Base-by-base conservation (phyloP, 129 eudicot species). In the Arctium lappa region DNA sequence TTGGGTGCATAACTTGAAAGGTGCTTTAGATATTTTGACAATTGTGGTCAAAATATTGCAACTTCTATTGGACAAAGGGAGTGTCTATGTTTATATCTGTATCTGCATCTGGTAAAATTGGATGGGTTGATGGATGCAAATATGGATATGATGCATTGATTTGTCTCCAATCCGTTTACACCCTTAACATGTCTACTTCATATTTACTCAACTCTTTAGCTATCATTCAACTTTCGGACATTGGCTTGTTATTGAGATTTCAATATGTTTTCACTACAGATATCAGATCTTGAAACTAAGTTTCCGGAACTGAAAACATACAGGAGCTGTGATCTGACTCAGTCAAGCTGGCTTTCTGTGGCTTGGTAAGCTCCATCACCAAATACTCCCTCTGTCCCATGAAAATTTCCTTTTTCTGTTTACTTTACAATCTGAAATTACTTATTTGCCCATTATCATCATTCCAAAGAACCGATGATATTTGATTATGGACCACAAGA, bases 311-410 rank as follows among this genome's bases (percentile, higher is more conserved):
- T 94, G 68, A 88, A 73, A 66, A 89, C 94, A 6, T 92, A 78
- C 63, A 84, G 85, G 73, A 94, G 98, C 88, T 94, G 98, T 87
- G 98, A 94, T 81, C 89, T 94, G 73, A 85, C 94, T 65, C 86
- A 87, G 62, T 85, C 97, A 39, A 94, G 98, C 76, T 94, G 98
- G 98, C 53, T 94, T 84, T 94, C 98, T 77, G 94, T 94, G 77
- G 98, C 98, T 77, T 94, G 98, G 98, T 94, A 91, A 83, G 90
- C 78, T 62, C 48, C 56, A 46, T 10, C 56, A 46, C 56, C 7
- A 10, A 11, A 46, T 46, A 46, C 56, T 3, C 56, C 56, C 56
- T 44, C 10, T 46, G 15, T 46, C 56, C 13, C 16, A 10, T 46
- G 56, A 44, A 44, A 8, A 0, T 46, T 46, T 2, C 56, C 16